Evolutionary conservation across 2,329 filamentous ascomycete species (phyloP).

Genomic region (Ophiostoma novo-ulmi): DNA sequence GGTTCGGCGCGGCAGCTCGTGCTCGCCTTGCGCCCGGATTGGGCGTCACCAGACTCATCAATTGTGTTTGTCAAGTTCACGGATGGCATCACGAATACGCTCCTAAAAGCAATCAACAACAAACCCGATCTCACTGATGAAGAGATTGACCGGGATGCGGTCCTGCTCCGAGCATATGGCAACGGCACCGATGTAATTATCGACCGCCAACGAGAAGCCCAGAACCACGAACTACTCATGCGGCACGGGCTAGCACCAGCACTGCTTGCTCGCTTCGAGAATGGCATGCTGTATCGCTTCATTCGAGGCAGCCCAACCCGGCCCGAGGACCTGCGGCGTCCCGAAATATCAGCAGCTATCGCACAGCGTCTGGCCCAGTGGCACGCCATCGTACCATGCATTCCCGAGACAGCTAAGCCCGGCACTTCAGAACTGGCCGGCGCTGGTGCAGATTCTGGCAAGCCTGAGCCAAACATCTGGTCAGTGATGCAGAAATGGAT

Average conservation of each 20-base stretch:
- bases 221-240: constrained; percentile 82
- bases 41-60: constrained; percentile 46
- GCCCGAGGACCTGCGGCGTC: constrained; percentile 71
- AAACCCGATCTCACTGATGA: constrained; percentile 64
- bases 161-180: constrained; percentile 89
- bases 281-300: constrained; percentile 92
- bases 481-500: constrained; percentile 97
- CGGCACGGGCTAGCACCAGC: constrained; percentile 76
- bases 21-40: constrained; percentile 73
- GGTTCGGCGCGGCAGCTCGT: constrained; percentile 75
- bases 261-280: constrained; percentile 86
- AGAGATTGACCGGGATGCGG: constrained; percentile 74
- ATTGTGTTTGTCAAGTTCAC: constrained; percentile 87
- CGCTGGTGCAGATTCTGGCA: not conserved
- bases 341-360: constrained; percentile 74
- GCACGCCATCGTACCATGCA: constrained; percentile 70
- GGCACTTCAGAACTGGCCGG: not conserved
- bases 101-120: constrained; percentile 71
- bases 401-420: constrained; percentile 33
- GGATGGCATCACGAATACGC: constrained; percentile 95
- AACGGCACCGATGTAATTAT: constrained; percentile 92
- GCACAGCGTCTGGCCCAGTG: constrained; percentile 83
- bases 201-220: constrained; percentile 78
- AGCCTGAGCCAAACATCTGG: constrained; percentile 83
- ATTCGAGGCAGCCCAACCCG: constrained; percentile 75